Base-by-base conservation (phyloP, 2,329 filamentous ascomycete genomes). In the Penicillium sp. region DNA sequence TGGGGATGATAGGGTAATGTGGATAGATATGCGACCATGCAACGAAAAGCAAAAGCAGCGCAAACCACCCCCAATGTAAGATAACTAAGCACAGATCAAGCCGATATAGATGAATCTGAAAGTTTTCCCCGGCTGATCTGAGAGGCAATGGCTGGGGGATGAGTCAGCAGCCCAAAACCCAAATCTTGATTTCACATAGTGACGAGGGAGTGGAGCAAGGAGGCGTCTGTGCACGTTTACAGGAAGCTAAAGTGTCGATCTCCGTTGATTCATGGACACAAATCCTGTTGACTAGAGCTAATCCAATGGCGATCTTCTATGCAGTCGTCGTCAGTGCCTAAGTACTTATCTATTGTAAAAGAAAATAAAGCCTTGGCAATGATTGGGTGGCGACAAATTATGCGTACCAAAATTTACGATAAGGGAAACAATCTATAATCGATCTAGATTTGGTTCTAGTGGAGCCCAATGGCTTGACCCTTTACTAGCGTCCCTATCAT, bases 111-210 rank as follows among this genome's bases (percentile, higher is more conserved):
- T 5, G 21, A 31, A 45, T 24, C 44, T 13, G 50, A 53, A 37
- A 29, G 19, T 46, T 53, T 53, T 46, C 50, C 14, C 27, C 11
- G 31, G 7, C 21, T 16, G 14, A n/a, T 31, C 26, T 43, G 44
- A 45, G 43, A 54, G 26, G 16, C 21, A 35, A 33, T 24, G 27
- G 35, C 26, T 39, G 35, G 35, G 26, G 6, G 62, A 55, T 65
- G 62, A 63, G 50, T 63, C 54, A 65, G 60, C 56, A 14, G 7
- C 11, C 14, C 22, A 29, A 63, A 60, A 13, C 11, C 14, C 26
- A 33, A 63, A 60, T 62, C 58, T 63, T 64, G 62, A 60, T 64
- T 63, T 63, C 44, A 21, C 47, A 35, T n/a, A 52, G 48, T 61
- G 52, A 61, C 56, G 55, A 60, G 49, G 10, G 19, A 26, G 56